phyloP scores from a whole-genome alignment of 495 filamentous ascomycete genomes.

The Apodospora peruviana region DNA sequence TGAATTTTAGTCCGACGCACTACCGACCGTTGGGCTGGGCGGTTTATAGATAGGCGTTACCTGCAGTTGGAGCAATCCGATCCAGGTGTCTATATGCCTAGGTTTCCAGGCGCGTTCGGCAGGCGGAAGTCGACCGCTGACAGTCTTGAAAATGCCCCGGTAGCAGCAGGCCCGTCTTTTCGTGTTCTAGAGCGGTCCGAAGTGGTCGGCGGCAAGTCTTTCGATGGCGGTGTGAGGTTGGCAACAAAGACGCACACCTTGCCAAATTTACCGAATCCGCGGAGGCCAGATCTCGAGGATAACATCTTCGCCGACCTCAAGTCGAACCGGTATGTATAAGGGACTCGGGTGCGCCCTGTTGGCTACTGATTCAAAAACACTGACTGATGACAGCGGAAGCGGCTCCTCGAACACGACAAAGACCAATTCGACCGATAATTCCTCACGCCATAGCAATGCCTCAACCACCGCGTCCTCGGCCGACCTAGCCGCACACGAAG shows the following conservation, averaged over 20 bases:
- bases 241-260: conserved; percentile 22
- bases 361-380: conserved; percentile 2
- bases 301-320: conserved; percentile 53
- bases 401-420: conserved; percentile 62
- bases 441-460: conserved; percentile 65
- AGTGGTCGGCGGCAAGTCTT: conserved; percentile 30
- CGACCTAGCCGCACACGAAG: conserved; percentile 53
- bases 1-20: too few species aligned
- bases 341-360: not conserved
- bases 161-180: conserved; percentile 40
- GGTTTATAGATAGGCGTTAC: conserved; percentile 11
- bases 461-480: conserved; percentile 70
- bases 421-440: conserved; percentile 56
- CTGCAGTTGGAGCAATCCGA: conserved; percentile 19
- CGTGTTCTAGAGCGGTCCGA: conserved; percentile 44
- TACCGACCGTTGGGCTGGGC: not conserved
- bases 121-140: conserved; percentile 48
- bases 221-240: conserved; percentile 35
- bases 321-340: conserved; percentile 45
- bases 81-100: conserved; percentile 43
- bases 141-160: conserved; percentile 39
- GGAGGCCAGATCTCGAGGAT: conserved; percentile 40
- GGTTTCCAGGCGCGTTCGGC: conserved; percentile 44
- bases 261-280: conserved; percentile 13
- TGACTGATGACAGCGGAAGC: conserved; percentile 47